phyloP scores from a whole-genome alignment of 164 flowering plant genomes.

The Warburgia ugandensis region DNA sequence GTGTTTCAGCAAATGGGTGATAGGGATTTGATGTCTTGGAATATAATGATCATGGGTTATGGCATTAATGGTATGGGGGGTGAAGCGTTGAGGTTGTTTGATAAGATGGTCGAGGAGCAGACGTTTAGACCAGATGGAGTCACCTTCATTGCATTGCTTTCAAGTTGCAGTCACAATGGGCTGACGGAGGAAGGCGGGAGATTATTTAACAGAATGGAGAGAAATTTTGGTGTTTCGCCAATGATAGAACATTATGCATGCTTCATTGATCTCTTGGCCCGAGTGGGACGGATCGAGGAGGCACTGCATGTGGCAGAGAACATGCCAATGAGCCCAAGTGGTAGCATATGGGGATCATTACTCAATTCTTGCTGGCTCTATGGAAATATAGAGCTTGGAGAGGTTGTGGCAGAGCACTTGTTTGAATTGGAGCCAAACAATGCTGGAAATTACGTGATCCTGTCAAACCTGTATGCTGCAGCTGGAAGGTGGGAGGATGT shows the following conservation, averaged over 20 bases:
- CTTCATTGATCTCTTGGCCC: conserved; percentile 34
- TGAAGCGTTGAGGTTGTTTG: conserved; percentile 23
- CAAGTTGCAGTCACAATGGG: conserved; percentile 40
- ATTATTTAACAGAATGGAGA: conserved; percentile 28
- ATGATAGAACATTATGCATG: conserved; percentile 39
- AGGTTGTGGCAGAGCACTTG: conserved; percentile 1
- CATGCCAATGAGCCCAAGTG: conserved; percentile 1
- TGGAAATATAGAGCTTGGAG: conserved; percentile 5
- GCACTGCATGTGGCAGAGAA: conserved; percentile 22
- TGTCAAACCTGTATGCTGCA: conserved; percentile 9
- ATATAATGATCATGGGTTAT: conserved; percentile 32
- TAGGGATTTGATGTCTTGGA: conserved; percentile 34
- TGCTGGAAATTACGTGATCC: conserved; percentile 4
- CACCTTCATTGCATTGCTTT: conserved; percentile 34
- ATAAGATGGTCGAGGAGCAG: conserved; percentile 28
- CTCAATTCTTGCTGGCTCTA: conserved; percentile 4
- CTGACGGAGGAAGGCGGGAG: conserved; percentile 19
- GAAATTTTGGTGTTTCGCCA: conserved; percentile 23
- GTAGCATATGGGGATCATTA: conserved; percentile 7
- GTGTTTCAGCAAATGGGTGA: conserved; percentile 24
- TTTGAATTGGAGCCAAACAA: conserved; percentile 5
- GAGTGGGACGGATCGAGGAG: conserved; percentile 29
- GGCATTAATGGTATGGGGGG: conserved; percentile 25
- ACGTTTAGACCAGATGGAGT: conserved; percentile 23
- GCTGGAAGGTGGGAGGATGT: conserved; percentile 10